A percentile compares a stretch with the other conserved stretches of the same genome.
phyloP scores from a whole-genome alignment of 345 rosid species.

The Erysimum cheiranthoides region DNA sequence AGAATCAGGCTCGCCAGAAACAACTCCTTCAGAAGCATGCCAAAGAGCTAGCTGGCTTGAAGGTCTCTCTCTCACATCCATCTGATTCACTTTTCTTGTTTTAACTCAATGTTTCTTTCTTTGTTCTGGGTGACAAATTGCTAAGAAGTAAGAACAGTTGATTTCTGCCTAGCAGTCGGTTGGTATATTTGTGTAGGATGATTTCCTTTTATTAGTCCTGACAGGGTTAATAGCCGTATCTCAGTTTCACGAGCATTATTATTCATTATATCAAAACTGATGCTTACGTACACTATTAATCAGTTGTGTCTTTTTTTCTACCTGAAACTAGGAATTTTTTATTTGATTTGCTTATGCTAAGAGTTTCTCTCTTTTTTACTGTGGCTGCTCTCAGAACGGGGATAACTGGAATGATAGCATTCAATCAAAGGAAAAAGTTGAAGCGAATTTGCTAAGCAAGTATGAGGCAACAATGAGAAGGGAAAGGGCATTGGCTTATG shows the following conservation, averaged over 20 bases:
- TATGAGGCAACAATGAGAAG: slow-evolving; percentile 95
- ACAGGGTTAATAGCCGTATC: background rate
- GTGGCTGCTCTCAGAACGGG: slow-evolving; percentile 63
- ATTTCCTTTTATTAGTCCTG: background rate
- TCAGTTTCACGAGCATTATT: background rate
- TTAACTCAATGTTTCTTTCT: background rate
- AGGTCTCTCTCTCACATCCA: slow-evolving; percentile 50
- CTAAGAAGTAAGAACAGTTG: background rate
- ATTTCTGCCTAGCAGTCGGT: slow-evolving; percentile 3
- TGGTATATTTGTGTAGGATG: background rate
- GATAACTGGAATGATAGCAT: slow-evolving; percentile 93
- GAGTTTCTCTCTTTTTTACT: slow-evolving; percentile 3
- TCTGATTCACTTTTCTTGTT: background rate
- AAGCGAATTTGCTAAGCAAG: slow-evolving; percentile 77
- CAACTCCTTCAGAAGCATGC: slow-evolving; percentile 94
- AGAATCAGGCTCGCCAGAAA: slow-evolving; percentile 88
- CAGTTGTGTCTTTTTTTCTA: slow-evolving; percentile 6
- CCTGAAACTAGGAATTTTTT: slow-evolving; percentile 18
- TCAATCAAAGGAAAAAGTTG: slow-evolving; percentile 92
- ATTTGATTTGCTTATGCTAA: slow-evolving; percentile 8
- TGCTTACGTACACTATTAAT: background rate
- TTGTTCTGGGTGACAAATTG: background rate
- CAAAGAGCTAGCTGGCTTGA: slow-evolving; percentile 72
- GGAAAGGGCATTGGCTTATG: slow-evolving; percentile 88
- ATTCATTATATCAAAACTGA: background rate